These are phyloP conservation scores for Stagonosporopsis cucurbitacearum DNA, from an alignment of 2,329 filamentous ascomycete species.

Conservation along the genomic window DNA sequence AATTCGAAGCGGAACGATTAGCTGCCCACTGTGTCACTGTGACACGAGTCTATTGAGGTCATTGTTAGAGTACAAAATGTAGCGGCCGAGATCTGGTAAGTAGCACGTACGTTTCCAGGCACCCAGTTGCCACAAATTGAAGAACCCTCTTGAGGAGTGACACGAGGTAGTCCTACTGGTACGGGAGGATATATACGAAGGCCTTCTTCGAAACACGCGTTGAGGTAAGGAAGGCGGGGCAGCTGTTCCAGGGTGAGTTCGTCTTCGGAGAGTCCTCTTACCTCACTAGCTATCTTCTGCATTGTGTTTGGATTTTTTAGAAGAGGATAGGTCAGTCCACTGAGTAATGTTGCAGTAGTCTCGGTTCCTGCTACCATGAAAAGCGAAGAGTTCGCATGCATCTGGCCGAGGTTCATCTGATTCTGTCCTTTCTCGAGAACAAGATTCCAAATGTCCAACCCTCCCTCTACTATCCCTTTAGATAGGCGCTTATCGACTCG, in stretches of 20 bases:
- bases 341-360: constrained; percentile 53
- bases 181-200: background rate
- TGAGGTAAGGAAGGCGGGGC: background rate
- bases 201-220: background rate
- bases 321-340: constrained; percentile 48
- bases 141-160: background rate
- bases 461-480: background rate
- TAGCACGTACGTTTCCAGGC: background rate
- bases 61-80: no score
- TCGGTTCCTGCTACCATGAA: constrained; percentile 56
- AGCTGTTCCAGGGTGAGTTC: background rate
- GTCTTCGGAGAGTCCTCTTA: background rate
- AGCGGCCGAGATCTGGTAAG: no score
- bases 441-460: background rate
- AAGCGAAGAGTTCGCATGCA: constrained; percentile 47
- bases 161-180: background rate
- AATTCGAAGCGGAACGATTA: constrained; percentile 33
- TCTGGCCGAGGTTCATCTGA: constrained; percentile 41
- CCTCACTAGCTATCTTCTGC: constrained; percentile 15
- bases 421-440: constrained; percentile 18
- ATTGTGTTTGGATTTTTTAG: constrained; percentile 38
- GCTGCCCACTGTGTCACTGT: background rate
- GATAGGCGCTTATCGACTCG: background rate
- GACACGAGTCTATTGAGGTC: no score
- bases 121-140: background rate